Evolutionary conservation across 2,329 filamentous ascomycete species (phyloP), one percentile per base, ranked within the genome.

Genomic region (Venturia pyrina): DNA sequence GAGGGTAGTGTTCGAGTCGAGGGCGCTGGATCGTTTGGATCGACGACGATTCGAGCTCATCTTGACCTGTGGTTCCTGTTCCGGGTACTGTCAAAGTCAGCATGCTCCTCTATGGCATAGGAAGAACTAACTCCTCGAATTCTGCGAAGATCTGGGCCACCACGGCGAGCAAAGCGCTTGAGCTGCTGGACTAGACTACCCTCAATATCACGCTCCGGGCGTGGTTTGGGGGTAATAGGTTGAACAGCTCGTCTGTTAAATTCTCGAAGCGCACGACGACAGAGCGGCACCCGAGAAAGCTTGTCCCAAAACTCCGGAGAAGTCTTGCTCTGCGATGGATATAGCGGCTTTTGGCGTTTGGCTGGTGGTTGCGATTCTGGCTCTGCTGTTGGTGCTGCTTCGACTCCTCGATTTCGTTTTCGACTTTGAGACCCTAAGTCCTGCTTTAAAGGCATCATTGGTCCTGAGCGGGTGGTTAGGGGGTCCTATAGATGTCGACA

Each of bases 301-400:
- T 65, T 68, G 65, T 68, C 67, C 67, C 66, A 68, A 65, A 66
- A 67, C 59, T 67, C 66, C 21, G 65, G 66, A n/a, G 67, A 64
- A 15, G 67, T 68, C 43, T 66, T 68, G 65, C 43, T 60, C 46
- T 44, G 60, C 34, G 57, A 60, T 62, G 40, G 48, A 56, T 44
- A 56, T 37, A 62, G 63, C 60, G 37, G 57, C 62, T 65, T 67
- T 63, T 66, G 67, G 62, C 65, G 62, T 68, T 68, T 68, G 56
- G 57, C 34, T 44, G 67, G 28, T 44, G 46, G 62, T 68, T 62
- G 67, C 40, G 66, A 41, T 46, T 63, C 59, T 24, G 43, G 57
- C 60, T 65, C 63, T 60, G 63, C 21, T 37, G 10, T 32, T 5
- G 57, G 57, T 53, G 63, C 67, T 59, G 62, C 65, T 63, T 68